Conservation (phyloP, 1,284 basidiomycete genomes). For the Naganishia sp. region DNA sequence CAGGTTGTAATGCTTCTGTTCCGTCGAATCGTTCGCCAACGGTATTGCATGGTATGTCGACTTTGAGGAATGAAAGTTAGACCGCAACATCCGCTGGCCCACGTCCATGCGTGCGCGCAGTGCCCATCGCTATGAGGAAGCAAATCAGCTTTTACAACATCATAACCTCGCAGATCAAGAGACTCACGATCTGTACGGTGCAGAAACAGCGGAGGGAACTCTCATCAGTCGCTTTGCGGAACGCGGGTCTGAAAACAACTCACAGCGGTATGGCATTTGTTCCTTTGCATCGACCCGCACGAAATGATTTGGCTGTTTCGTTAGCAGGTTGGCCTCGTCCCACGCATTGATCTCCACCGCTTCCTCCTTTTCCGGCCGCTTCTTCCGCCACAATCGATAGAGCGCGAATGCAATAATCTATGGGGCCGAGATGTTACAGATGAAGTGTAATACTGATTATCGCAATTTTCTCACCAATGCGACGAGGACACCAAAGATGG, state of each 20-base stretch:
- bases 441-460: background rate
- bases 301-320: conserved; percentile 29
- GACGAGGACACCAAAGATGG: conserved; percentile 21
- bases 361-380: conserved; percentile 14
- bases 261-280: conserved; percentile 20
- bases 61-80: background rate
- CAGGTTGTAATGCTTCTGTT: too few relatives aligned
- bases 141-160: too few relatives aligned
- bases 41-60: too few relatives aligned
- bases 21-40: too few relatives aligned
- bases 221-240: background rate
- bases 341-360: conserved; percentile 18
- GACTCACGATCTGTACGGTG: conserved; percentile 11
- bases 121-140: background rate
- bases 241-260: background rate
- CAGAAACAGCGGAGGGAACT: background rate
- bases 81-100: conserved; percentile 3
- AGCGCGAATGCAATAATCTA: conserved; percentile 26
- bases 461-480: conserved; percentile 16
- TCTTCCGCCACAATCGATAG: conserved; percentile 19
- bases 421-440: background rate
- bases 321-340: conserved; percentile 29
- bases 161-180: too few relatives aligned
- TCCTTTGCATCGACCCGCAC: conserved; percentile 26
- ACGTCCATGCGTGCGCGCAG: conserved; percentile 15